Conservation (phyloP, 225 moss, liverwort and hornwort species). For the Rhytidiadelphus loreus region DNA sequence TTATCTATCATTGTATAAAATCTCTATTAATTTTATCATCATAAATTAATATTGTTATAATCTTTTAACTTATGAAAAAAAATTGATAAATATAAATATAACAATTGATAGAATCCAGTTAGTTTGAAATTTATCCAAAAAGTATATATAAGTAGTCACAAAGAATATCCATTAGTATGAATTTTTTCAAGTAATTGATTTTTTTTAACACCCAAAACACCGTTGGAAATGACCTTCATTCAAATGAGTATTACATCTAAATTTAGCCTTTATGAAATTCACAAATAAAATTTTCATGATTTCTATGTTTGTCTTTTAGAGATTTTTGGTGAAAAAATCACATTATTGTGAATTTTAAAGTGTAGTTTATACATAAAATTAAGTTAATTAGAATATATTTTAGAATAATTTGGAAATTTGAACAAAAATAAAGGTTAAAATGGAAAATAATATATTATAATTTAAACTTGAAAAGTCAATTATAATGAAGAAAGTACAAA, state of each 20-base stretch:
- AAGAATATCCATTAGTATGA: background rate
- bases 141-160: too few species aligned
- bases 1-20: background rate
- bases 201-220: fast-evolving
- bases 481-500: background rate
- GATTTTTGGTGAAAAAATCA: background rate
- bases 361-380: too few species aligned
- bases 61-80: background rate
- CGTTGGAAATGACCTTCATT: background rate
- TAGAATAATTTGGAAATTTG: background rate
- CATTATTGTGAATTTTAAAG: background rate
- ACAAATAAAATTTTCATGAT: background rate
- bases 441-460: background rate
- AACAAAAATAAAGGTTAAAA: background rate
- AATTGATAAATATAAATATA: background rate
- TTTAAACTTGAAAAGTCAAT: background rate
- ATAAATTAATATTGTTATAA: background rate
- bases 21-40: background rate
- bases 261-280: background rate
- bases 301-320: fast-evolving
- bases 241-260: background rate
- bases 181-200: background rate
- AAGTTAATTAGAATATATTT: background rate
- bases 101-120: background rate
- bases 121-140: background rate